Conservation (phyloP, 805 yeast species). For the Hanseniaspora guilliermondii region DNA sequence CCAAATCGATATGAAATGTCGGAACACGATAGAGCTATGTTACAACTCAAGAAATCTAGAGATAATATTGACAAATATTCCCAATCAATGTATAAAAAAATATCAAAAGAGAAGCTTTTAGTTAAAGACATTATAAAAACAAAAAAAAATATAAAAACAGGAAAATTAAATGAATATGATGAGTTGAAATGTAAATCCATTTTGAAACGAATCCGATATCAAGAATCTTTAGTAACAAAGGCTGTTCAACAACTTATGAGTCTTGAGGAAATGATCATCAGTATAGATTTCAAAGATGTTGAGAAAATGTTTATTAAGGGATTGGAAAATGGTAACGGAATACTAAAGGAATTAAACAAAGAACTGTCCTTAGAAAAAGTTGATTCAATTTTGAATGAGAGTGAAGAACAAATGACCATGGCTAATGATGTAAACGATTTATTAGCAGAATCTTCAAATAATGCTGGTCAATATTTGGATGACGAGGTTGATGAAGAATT, state of each 20-base stretch:
- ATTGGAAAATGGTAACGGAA: conserved; percentile 64
- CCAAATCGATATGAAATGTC: conserved; percentile 44
- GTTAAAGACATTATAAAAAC: conserved; percentile 24
- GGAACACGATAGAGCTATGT: conserved; percentile 71
- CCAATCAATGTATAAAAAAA: conserved; percentile 40
- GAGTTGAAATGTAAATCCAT: conserved; percentile 53
- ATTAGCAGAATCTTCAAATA: conserved; percentile 40
- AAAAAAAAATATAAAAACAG: background rate
- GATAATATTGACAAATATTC: conserved; percentile 67
- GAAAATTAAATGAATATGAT: conserved; percentile 28
- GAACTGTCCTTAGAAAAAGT: conserved; percentile 69
- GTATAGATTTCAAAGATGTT: conserved; percentile 77
- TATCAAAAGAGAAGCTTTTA: conserved; percentile 43
- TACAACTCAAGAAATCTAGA: conserved; percentile 77
- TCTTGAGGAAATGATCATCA: conserved; percentile 62
- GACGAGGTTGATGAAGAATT: conserved; percentile 32
- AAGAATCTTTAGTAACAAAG: conserved; percentile 53
- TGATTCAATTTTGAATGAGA: conserved; percentile 73
- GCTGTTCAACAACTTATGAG: conserved; percentile 70
- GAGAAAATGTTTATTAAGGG: conserved; percentile 79
- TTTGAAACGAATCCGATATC: conserved; percentile 68
- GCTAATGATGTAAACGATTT: conserved; percentile 60
- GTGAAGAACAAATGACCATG: conserved; percentile 66
- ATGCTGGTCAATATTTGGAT: conserved; percentile 53
- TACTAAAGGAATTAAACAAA: conserved; percentile 58